Conservation (phyloP, 2,329 filamentous ascomycete species). For the Hyphodiscus sp. region DNA sequence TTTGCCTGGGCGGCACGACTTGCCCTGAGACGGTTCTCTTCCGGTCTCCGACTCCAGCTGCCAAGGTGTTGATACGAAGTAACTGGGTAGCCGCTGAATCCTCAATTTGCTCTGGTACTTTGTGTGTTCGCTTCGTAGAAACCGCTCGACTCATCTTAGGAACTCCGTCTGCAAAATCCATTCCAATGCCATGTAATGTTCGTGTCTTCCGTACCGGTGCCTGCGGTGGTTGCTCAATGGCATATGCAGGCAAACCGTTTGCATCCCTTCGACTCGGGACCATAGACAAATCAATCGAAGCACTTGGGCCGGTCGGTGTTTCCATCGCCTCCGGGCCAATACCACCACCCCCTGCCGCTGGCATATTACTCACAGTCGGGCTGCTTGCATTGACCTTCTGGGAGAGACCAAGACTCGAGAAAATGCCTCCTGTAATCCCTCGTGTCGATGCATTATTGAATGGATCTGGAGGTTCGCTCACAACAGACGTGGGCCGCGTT, state of each 20-base stretch:
- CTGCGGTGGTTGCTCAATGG: constrained; percentile 37
- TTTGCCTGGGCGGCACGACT: constrained; percentile 42
- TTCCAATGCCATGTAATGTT: constrained; percentile 28
- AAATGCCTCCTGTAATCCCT: constrained; percentile 26
- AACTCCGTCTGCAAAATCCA: constrained; percentile 30
- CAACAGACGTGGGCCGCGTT: constrained; percentile 18
- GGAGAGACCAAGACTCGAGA: constrained; percentile 26
- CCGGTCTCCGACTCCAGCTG: constrained; percentile 48
- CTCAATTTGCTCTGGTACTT: constrained; percentile 24
- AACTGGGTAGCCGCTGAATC: constrained; percentile 24
- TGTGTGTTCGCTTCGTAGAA: constrained; percentile 28
- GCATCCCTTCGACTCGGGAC: constrained; percentile 25
- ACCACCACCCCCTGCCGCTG: constrained; percentile 24
- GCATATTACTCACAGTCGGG: constrained; percentile 29
- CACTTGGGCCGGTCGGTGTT: constrained; percentile 50
- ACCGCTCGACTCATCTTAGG: constrained; percentile 30
- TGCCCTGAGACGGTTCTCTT: constrained; percentile 94
- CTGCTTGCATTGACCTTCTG: constrained; percentile 32
- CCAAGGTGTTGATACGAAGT: constrained; percentile 19
- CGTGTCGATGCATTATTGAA: constrained; percentile 28
- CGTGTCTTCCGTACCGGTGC: constrained; percentile 37
- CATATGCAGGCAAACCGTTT: constrained; percentile 22
- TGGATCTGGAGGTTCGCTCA: constrained; percentile 27
- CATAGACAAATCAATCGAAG: constrained; percentile 30
- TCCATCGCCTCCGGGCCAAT: constrained; percentile 51